These are phyloP conservation scores for Hanseniaspora uvarum DNA, from an alignment of 1,139 yeast genomes.

Conservation along the genomic window DNA sequence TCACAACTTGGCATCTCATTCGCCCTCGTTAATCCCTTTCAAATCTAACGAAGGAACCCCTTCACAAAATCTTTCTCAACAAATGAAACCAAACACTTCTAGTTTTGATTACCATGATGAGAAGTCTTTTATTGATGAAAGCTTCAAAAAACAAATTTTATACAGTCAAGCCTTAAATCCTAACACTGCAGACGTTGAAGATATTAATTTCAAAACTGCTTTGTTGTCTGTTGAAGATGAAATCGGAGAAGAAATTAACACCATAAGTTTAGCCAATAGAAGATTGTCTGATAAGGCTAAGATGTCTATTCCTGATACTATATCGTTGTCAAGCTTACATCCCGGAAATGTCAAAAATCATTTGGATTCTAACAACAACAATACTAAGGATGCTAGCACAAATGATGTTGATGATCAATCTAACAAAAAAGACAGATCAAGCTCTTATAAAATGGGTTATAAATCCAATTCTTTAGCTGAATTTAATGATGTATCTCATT, in stretches of 20 bases:
- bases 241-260: conserved; percentile 3
- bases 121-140: conserved; percentile 27
- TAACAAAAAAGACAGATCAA: conserved; percentile 4
- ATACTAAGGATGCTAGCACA: not conserved
- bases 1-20: not conserved
- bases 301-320: conserved; percentile 16
- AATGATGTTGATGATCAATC: not conserved
- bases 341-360: conserved; percentile 14
- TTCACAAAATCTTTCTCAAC: conserved; percentile 1
- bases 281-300: conserved; percentile 16
- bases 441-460: conserved; percentile 13
- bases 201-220: conserved; percentile 10
- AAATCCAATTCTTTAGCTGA: conserved; percentile 10
- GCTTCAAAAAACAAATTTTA: conserved; percentile 28
- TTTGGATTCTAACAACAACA: not conserved
- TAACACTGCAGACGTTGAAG: not conserved
- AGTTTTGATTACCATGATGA: conserved; percentile 30
- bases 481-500: conserved; percentile 36
- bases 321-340: not conserved
- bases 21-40: not conserved
- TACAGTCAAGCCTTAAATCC: conserved; percentile 16
- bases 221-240: conserved; percentile 15
- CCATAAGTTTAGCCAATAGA: conserved; percentile 5
- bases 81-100: conserved; percentile 19
- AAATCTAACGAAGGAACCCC: conserved; percentile 11